Percentiles rank a stretch among this genome's conserved stretches.
Conservation (phyloP, 2,329 filamentous ascomycete genomes). For the Ophioceras dolichostomum region DNA sequence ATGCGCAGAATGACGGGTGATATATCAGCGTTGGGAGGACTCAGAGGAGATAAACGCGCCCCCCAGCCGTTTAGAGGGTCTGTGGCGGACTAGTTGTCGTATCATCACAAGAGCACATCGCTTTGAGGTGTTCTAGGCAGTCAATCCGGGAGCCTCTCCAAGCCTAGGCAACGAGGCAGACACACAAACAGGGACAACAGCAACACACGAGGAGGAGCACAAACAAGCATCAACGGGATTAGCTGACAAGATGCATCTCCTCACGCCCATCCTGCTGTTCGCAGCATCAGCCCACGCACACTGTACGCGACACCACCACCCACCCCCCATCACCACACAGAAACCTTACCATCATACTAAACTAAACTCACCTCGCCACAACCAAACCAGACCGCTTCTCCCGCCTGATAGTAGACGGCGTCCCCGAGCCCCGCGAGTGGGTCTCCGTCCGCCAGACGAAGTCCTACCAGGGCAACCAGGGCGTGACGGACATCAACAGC, state of each 20-base stretch:
- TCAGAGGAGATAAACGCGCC: neutral
- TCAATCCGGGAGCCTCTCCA: neutral
- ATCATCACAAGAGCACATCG: neutral
- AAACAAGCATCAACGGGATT: neutral
- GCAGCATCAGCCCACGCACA: slow-evolving; percentile 7
- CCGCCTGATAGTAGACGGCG: slow-evolving; percentile 13
- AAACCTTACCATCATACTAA: neutral
- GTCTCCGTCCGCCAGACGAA: slow-evolving; percentile 22
- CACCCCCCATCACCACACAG: slow-evolving; percentile 6
- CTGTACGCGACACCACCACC: slow-evolving; percentile 7
- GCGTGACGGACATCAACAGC: slow-evolving; percentile 17
- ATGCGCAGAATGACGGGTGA: no score
- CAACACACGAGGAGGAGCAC: neutral
- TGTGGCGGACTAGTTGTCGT: neutral
- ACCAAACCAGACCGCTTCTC: slow-evolving; percentile 16
- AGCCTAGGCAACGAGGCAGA: no score
- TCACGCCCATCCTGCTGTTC: slow-evolving; percentile 6
- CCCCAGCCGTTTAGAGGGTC: neutral
- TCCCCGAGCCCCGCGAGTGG: slow-evolving; percentile 14
- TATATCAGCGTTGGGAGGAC: no score
- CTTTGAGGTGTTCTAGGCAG: no score
- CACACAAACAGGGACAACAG: no score
- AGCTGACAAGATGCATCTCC: slow-evolving; percentile 11
- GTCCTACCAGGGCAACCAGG: slow-evolving; percentile 19
- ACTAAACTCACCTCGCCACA: slow-evolving; percentile 1